Conservation (phyloP, 352 stramenopile genomes). For the Thalassiosira sp. region DNA sequence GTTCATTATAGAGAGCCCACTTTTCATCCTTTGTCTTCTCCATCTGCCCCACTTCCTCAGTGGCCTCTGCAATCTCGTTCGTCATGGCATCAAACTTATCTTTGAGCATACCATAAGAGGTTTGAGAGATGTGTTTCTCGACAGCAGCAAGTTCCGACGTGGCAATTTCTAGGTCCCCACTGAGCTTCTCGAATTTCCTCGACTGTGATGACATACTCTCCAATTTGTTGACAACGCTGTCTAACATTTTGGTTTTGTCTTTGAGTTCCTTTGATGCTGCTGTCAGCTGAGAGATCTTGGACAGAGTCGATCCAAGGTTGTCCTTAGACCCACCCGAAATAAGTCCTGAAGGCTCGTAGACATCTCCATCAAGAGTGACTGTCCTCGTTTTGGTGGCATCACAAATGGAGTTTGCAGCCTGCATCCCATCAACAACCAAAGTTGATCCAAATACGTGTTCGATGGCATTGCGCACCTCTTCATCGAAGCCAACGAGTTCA, state of each 20-base stretch:
- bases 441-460: constrained; percentile 98
- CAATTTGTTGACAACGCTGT: constrained; percentile 53
- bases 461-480: constrained; percentile 93
- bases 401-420: constrained; percentile 89
- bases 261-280: constrained; percentile 53
- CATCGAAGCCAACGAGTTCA: constrained; percentile 95
- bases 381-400: constrained; percentile 91
- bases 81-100: constrained; percentile 74
- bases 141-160: constrained; percentile 68
- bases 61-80: constrained; percentile 69
- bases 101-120: constrained; percentile 77
- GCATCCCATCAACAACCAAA: constrained; percentile 96
- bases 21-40: constrained; percentile 78
- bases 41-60: constrained; percentile 71
- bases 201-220: constrained; percentile 61
- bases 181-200: constrained; percentile 83
- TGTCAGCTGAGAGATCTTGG: constrained; percentile 76
- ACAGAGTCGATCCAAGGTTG: constrained; percentile 75
- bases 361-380: constrained; percentile 97
- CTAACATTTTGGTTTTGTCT: constrained; percentile 50
- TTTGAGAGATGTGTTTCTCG: constrained; percentile 83
- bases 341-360: constrained; percentile 96
- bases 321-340: constrained; percentile 86
- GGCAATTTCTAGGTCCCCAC: constrained; percentile 82
- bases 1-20: constrained; percentile 79